A percentile compares a stretch with the other conserved stretches of the same genome.
Conservation (phyloP, 2,329 filamentous ascomycete species). For the Pestalotiopsis sp. region DNA sequence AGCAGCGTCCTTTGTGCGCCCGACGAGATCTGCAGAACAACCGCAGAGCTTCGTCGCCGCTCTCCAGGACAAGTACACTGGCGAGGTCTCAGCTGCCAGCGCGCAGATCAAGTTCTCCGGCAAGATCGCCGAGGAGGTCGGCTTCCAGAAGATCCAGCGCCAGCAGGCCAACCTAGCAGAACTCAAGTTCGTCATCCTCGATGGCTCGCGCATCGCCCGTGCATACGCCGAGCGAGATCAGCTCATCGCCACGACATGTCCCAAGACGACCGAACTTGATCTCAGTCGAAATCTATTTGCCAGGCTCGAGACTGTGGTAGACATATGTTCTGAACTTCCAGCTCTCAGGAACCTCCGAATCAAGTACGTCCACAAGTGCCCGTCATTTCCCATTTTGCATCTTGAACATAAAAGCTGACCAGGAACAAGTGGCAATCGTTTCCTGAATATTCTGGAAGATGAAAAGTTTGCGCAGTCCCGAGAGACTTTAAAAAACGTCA, state of each 20-base stretch:
- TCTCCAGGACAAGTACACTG: conserved; percentile 80
- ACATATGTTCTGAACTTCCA: conserved; percentile 71
- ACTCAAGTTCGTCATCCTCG: conserved; percentile 78
- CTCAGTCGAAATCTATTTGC: conserved; percentile 82
- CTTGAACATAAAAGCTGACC: background rate
- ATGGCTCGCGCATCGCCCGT: conserved; percentile 65
- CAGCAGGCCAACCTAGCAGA: conserved; percentile 78
- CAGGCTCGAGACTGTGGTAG: conserved; percentile 62
- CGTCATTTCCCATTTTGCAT: background rate
- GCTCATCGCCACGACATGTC: conserved; percentile 53
- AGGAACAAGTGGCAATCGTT: conserved; percentile 68
- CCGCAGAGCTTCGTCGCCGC: conserved; percentile 77
- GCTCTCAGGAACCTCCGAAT: conserved; percentile 66
- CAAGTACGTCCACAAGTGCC: conserved; percentile 55
- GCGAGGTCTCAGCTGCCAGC: conserved; percentile 45
- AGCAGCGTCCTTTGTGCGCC: conserved; percentile 84
- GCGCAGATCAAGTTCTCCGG: conserved; percentile 68
- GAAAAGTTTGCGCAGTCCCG: conserved; percentile 33
- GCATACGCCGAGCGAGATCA: conserved; percentile 33
- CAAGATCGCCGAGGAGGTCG: conserved; percentile 90
- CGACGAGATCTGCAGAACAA: conserved; percentile 67
- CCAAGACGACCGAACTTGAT: conserved; percentile 76
- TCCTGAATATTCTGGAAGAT: conserved; percentile 48
- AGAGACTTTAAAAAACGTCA: conserved; percentile 49
- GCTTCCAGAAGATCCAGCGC: conserved; percentile 87